These are phyloP conservation scores for Xylaria bambusicola DNA, from an alignment of 495 filamentous ascomycete genomes.

Conservation along the genomic window DNA sequence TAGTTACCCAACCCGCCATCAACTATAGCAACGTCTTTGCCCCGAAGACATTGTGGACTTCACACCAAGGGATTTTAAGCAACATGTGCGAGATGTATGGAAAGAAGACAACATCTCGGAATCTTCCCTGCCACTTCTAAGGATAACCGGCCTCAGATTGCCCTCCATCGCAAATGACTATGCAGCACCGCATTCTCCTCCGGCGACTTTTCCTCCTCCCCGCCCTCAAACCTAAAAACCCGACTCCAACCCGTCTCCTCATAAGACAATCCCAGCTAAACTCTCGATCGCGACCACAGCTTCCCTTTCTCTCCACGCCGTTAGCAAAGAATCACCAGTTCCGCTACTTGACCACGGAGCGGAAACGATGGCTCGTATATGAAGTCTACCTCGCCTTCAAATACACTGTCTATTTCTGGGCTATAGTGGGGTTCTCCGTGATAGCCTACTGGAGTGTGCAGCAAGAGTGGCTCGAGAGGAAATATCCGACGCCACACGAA, in stretches of 20 bases:
- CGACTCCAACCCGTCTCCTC: constrained; percentile 18
- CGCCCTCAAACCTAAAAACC: constrained; percentile 17
- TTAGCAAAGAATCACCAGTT: constrained; percentile 56
- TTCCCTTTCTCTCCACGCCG: constrained; percentile 72
- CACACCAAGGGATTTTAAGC: neutral
- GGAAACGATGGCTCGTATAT: constrained; percentile 64
- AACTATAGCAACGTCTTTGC: neutral
- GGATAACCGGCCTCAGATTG: neutral
- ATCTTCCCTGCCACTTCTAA: neutral
- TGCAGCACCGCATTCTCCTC: constrained; percentile 25
- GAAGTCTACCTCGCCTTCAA: constrained; percentile 63
- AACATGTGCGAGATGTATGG: neutral
- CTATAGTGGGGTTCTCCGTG: constrained; percentile 53
- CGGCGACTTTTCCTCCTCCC: constrained; percentile 27
- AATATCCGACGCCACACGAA: constrained; percentile 73
- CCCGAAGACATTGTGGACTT: neutral
- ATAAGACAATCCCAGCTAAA: constrained; percentile 25
- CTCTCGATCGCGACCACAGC: constrained; percentile 63
- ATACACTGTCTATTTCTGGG: constrained; percentile 58
- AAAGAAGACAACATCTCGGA: neutral
- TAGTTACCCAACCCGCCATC: no score
- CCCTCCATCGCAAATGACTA: constrained; percentile 12
- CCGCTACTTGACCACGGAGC: constrained; percentile 76
- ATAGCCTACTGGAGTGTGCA: constrained; percentile 60
- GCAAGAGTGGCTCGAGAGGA: constrained; percentile 70